These are phyloP conservation scores for Fusarium subtropicale DNA, from an alignment of 2,329 filamentous ascomycete species.

Conservation along the genomic window DNA sequence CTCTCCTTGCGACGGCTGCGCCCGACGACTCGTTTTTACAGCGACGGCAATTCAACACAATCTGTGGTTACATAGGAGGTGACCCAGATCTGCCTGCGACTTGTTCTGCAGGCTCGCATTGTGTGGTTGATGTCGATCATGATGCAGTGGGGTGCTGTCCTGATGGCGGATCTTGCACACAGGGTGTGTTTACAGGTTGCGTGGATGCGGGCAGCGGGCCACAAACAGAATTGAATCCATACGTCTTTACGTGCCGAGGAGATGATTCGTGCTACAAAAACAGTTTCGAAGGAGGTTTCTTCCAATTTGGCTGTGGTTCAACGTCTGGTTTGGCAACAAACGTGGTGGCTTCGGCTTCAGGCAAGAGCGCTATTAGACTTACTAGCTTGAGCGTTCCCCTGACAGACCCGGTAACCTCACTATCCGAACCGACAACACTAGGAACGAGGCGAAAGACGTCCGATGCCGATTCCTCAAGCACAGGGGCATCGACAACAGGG, in stretches of 20 bases:
- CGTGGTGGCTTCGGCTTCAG: conserved; percentile 61
- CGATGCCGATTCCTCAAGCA: conserved; percentile 18
- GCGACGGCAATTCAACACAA: conserved; percentile 62
- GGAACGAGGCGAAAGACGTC: conserved; percentile 45
- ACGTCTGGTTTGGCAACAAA: conserved; percentile 61
- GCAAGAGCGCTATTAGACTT: conserved; percentile 52
- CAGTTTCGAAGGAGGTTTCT: conserved; percentile 65
- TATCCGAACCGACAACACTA: conserved; percentile 58
- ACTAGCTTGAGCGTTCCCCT: conserved; percentile 56
- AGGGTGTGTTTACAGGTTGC: conserved; percentile 68
- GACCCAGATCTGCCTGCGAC: conserved; percentile 65
- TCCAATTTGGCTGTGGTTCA: conserved; percentile 67
- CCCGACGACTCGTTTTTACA: conserved; percentile 49
- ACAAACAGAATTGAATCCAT: conserved; percentile 65
- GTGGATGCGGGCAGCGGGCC: conserved; percentile 63
- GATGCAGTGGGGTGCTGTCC: conserved; percentile 69
- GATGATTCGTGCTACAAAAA: conserved; percentile 67
- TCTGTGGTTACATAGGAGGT: conserved; percentile 69
- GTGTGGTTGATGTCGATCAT: conserved; percentile 63
- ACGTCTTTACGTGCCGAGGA: conserved; percentile 66
- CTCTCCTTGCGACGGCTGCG: conserved; percentile 57
- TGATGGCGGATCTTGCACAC: conserved; percentile 61
- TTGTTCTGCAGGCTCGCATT: conserved; percentile 68
- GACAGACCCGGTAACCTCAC: conserved; percentile 54
- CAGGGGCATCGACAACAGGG: conserved; percentile 14